phyloP scores from a whole-genome alignment of 768 basidiomycete genomes.

The Suillus plorans region DNA sequence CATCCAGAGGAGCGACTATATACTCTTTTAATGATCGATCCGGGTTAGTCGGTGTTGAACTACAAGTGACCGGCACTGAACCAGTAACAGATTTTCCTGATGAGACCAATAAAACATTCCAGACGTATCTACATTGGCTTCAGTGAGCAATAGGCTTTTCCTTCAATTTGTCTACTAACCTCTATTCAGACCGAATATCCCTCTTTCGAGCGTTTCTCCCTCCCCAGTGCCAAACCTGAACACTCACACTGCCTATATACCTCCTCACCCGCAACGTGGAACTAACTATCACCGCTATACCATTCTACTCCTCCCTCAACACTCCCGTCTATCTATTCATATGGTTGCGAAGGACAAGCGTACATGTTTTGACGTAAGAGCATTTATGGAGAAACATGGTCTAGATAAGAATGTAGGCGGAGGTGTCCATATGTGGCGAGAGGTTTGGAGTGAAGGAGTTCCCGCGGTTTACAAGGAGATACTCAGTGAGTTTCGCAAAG shows the following conservation, averaged over 20 bases:
- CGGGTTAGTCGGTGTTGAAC: constrained; percentile 52
- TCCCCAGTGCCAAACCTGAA: constrained; percentile 41
- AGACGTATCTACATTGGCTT: constrained; percentile 82
- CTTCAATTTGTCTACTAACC: constrained; percentile 11
- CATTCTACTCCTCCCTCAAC: constrained; percentile 72
- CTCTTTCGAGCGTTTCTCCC: constrained; percentile 60
- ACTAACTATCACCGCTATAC: constrained; percentile 91
- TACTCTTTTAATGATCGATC: constrained; percentile 87
- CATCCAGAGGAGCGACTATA: constrained; percentile 80
- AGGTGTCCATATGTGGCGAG: constrained; percentile 83
- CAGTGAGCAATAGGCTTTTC: constrained; percentile 48
- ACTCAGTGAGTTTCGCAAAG: constrained; percentile 52
- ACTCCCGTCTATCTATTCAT: constrained; percentile 45
- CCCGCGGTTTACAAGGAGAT: constrained; percentile 63
- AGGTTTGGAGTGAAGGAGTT: constrained; percentile 69
- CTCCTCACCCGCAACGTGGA: constrained; percentile 90
- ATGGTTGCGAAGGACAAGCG: constrained; percentile 47
- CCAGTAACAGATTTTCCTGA: constrained; percentile 74
- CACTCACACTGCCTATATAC: constrained; percentile 73
- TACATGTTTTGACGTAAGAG: constrained; percentile 62
- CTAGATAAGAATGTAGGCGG: constrained; percentile 58
- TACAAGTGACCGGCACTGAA: neutral
- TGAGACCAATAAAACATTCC: constrained; percentile 59
- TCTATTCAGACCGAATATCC: constrained; percentile 69
- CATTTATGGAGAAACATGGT: constrained; percentile 56